A percentile compares a stretch with the other conserved stretches of the same genome.
Conservation (phyloP, 345 rosid species). For the Syzygium aromaticum region DNA sequence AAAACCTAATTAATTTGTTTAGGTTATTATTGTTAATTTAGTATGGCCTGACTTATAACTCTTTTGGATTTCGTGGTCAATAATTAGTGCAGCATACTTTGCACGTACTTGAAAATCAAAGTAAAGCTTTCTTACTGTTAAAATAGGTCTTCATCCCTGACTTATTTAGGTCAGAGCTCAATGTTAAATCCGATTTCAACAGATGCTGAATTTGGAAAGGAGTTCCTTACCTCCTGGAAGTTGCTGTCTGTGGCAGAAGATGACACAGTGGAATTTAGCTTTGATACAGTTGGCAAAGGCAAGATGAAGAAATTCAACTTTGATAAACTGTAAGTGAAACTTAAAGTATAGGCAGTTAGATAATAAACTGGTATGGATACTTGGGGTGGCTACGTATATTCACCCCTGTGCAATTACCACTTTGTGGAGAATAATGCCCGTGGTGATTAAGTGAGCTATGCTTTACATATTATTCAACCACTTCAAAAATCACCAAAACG, state of each 20-base stretch:
- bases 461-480: not conserved
- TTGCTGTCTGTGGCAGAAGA: constrained; percentile 43
- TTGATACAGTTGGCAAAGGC: constrained; percentile 39
- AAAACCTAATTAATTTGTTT: not conserved
- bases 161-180: not conserved
- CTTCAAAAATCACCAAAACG: not conserved
- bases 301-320: constrained; percentile 56
- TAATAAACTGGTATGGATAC: not conserved
- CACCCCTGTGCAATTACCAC: not conserved
- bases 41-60: not conserved
- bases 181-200: constrained; percentile 12
- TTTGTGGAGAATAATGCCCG: not conserved
- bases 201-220: constrained; percentile 75
- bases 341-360: not conserved
- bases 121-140: not conserved
- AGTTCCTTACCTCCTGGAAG: constrained; percentile 56
- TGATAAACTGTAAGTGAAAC: constrained; percentile 58
- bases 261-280: constrained; percentile 64
- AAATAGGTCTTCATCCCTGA: not conserved
- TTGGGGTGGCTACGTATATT: not conserved
- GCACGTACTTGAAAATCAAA: not conserved
- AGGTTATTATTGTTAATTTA: not conserved
- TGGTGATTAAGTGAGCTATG: not conserved
- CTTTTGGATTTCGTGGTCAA: not conserved
- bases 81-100: not conserved